Evolutionary conservation across 345 rosid species (phyloP), one percentile per base, ranked within the genome.

Genomic region (Cardamine occulta): DNA sequence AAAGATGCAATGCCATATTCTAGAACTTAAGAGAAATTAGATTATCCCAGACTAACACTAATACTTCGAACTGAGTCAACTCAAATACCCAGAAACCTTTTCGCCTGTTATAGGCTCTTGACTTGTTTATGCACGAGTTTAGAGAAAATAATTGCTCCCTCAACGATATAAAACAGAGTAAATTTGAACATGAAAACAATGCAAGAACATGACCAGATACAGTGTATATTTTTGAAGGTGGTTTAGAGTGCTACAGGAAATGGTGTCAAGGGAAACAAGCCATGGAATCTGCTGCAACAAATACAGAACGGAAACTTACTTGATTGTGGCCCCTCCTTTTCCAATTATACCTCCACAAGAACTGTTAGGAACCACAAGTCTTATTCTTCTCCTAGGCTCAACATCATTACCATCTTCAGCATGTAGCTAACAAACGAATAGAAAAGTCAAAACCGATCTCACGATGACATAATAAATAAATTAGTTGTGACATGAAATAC

Each of bases 331-430:
- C 53, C 99, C 98, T 85, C 96, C 99, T 84, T 93, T 96, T 67
- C 99, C 99, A 80, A 96, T 96, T 70, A 96, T 96, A 83, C 99
- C 86, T 66, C 99, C 99, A 75, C 99, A 96, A 59, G 93, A 91
- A 83, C 88, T 85, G 79, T 96, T 93, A 45, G 99, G 97, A 84
- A 93, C 99, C 69, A 93, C 80, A 45, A 96, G 77, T 81, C 96
- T 96, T 81, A 96, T 85, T 85, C 88, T 96, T 73, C 86, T 83
- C 82, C 88, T 91, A 73, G 91, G 93, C 80, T 89, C 99, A 82
- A 55, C 86, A 51, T 91, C 97, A 72, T 69, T 83, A 62, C 87
- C 96, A 31, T 88, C 93, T 79, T 91, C 91, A 79, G 81, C 73
- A 75, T 88, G 88, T 80, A 89, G 82, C 99, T 96, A 80, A 55